Percentiles rank a stretch among this genome's conserved stretches.
Conservation (phyloP, 345 rosid genomes). For the Melastoma malabathricum region DNA sequence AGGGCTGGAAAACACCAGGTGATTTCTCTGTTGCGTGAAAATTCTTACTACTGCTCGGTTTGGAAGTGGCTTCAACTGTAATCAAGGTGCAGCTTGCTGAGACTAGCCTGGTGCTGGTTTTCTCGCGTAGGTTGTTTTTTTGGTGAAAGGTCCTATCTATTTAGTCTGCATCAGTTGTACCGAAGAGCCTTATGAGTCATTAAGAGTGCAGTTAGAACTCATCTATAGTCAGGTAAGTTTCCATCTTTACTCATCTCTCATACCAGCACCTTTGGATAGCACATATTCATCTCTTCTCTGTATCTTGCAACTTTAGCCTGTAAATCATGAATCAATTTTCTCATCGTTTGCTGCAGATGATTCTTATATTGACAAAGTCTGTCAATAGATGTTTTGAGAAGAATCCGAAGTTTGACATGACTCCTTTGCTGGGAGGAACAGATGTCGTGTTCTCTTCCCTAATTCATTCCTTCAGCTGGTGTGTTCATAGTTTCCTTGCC, state of each 20-base stretch:
- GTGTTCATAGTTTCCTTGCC: conserved; percentile 22
- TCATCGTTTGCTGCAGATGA: conserved; percentile 58
- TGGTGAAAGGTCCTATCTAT: conserved; percentile 96
- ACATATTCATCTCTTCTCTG: neutral
- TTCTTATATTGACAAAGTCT: conserved; percentile 88
- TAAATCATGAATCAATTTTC: too few relatives aligned
- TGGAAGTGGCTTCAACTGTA: neutral
- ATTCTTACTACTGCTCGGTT: neutral
- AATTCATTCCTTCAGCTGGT: conserved; percentile 94
- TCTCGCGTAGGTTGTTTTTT: conserved; percentile 69
- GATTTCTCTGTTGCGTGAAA: conserved; percentile 5
- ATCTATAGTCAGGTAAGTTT: conserved; percentile 77
- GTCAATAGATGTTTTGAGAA: conserved; percentile 91
- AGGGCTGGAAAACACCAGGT: conserved; percentile 97
- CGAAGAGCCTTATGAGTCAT: conserved; percentile 80
- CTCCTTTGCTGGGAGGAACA: conserved; percentile 97
- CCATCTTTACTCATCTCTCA: too few relatives aligned
- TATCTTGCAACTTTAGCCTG: neutral
- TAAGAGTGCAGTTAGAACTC: conserved; percentile 87
- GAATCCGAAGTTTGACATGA: conserved; percentile 97
- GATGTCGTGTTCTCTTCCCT: conserved; percentile 96
- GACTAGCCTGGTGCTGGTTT: neutral
- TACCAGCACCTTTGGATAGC: too few relatives aligned
- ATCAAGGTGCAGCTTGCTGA: neutral
- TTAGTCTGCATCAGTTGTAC: conserved; percentile 97